These are phyloP conservation scores for Globisporangium irregulare DNA, from an alignment of 352 stramenopile species.

Conservation along the genomic window DNA sequence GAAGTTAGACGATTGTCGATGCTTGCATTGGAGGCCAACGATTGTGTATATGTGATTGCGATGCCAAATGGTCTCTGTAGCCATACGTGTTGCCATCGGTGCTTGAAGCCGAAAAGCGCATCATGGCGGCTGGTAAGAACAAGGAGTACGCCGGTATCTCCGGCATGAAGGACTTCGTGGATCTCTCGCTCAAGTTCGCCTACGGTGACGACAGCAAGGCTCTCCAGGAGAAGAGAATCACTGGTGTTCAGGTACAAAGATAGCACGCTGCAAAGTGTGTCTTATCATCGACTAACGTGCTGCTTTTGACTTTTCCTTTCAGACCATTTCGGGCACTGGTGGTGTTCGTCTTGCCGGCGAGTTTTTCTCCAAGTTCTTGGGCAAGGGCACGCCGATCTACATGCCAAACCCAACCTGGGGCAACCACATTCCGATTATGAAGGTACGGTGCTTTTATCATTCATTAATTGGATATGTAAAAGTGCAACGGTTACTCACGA, in stretches of 20 bases:
- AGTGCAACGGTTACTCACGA: not conserved
- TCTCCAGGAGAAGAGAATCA: conserved; percentile 90
- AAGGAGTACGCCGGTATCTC: conserved; percentile 98
- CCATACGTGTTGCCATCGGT: conserved; percentile 97
- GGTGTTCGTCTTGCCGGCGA: conserved; percentile 95
- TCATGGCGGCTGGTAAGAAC: conserved; percentile 92
- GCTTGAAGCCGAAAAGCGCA: conserved; percentile 94
- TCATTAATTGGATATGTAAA: not conserved
- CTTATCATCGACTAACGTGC: not conserved
- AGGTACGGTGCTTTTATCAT: conserved; percentile 17
- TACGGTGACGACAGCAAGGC: conserved; percentile 94
- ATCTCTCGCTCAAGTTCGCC: conserved; percentile 94
- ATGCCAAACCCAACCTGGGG: conserved; percentile 99
- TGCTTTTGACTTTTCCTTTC: conserved; percentile 1
- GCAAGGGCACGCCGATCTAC: conserved; percentile 92
- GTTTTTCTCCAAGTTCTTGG: conserved; percentile 91
- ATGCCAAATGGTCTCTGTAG: conserved; percentile 29
- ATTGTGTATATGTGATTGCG: not conserved
- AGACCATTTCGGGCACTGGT: conserved; percentile 98
- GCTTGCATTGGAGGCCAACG: conserved; percentile 3
- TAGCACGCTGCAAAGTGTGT: not conserved
- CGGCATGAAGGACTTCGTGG: conserved; percentile 95
- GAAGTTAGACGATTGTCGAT: conserved; percentile 1
- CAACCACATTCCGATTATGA: conserved; percentile 97
- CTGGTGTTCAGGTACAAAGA: conserved; percentile 86